A percentile compares a stretch with the other conserved stretches of the same genome.
phyloP scores from a whole-genome alignment of 1,139 yeast species.

The Suhomyces coccinellae region DNA sequence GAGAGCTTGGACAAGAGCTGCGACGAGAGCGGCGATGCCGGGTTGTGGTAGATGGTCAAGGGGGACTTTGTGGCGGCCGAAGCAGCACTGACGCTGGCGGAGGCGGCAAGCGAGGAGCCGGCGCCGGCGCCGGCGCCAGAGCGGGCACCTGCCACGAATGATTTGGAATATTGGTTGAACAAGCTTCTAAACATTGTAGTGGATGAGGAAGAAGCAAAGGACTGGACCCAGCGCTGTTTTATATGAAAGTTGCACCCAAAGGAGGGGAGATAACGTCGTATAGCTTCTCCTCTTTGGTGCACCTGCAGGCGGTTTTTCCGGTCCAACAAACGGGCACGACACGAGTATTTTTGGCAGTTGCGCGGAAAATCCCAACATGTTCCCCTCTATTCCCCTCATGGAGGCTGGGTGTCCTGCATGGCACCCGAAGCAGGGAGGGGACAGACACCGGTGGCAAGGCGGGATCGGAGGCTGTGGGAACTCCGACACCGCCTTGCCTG shows the following conservation, averaged over 20 bases:
- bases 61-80: conserved; percentile 7
- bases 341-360: conserved; percentile 1
- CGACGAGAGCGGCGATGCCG: conserved; percentile 26
- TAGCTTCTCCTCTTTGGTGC: conserved; percentile 7
- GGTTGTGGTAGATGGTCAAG: conserved; percentile 37
- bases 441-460: neutral
- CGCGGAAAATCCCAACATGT: conserved; percentile 10
- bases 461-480: neutral
- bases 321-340: conserved; percentile 8
- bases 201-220: neutral
- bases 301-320: conserved; percentile 11
- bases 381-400: conserved; percentile 5
- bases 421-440: neutral
- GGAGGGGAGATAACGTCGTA: conserved; percentile 15
- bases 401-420: neutral
- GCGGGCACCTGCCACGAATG: conserved; percentile 8
- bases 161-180: conserved; percentile 10
- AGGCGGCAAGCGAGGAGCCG: conserved; percentile 6
- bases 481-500: too few relatives aligned
- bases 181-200: conserved; percentile 14
- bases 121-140: conserved; percentile 8
- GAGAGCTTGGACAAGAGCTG: conserved; percentile 28
- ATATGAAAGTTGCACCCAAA: conserved; percentile 10
- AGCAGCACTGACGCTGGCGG: neutral
- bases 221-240: neutral